phyloP scores from a whole-genome alignment of 805 yeast genomes.

The Saturnispora quitensis region DNA sequence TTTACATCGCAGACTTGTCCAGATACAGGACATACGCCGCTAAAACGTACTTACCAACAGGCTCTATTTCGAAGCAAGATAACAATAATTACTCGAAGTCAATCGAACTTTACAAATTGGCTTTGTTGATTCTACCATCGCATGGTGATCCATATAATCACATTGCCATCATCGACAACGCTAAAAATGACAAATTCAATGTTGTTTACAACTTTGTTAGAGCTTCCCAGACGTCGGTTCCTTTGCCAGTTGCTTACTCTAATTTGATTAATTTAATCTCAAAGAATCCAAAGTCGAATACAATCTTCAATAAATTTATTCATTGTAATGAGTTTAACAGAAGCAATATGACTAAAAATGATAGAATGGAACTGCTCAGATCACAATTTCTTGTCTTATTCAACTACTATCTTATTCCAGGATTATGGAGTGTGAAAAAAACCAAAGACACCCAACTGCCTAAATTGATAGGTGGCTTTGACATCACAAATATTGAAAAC shows the following conservation, averaged over 20 bases:
- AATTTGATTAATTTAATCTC: constrained; percentile 34
- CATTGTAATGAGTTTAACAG: constrained; percentile 19
- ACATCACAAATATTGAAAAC: constrained; percentile 23
- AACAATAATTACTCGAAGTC: constrained; percentile 37
- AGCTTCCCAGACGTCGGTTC: constrained; percentile 45
- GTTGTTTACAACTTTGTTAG: constrained; percentile 48
- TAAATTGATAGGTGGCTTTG: constrained; percentile 15
- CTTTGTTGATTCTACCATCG: constrained; percentile 53
- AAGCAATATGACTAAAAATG: constrained; percentile 26
- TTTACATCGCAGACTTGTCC: constrained; percentile 50
- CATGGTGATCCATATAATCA: constrained; percentile 60
- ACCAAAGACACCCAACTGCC: neutral
- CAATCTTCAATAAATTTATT: constrained; percentile 23
- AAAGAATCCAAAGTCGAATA: constrained; percentile 27
- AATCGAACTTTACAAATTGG: constrained; percentile 38
- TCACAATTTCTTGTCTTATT: constrained; percentile 25
- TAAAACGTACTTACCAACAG: constrained; percentile 30
- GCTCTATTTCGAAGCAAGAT: constrained; percentile 27
- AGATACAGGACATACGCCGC: constrained; percentile 47
- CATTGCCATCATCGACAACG: constrained; percentile 46
- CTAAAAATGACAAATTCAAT: constrained; percentile 36
- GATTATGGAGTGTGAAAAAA: constrained; percentile 26
- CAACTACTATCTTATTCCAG: constrained; percentile 34
- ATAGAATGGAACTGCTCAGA: constrained; percentile 25
- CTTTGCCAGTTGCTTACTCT: constrained; percentile 36